Evolutionary conservation across 2,329 filamentous ascomycete genomes (phyloP).

Genomic region (Tolypocladium cylindrosporum): DNA sequence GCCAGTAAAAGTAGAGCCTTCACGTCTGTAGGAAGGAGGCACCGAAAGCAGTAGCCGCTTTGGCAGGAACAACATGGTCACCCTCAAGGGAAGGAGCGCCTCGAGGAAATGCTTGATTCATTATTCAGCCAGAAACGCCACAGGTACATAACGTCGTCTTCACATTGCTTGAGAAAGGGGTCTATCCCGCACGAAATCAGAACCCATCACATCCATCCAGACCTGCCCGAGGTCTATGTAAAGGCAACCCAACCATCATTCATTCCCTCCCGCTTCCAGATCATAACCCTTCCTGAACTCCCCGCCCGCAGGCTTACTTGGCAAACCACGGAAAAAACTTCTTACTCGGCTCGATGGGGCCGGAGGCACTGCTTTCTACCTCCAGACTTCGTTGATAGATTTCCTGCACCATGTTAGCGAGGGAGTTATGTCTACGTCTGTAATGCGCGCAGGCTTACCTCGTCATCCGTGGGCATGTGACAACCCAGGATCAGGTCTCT

Average conservation of each 20-base stretch:
- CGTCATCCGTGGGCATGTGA: constrained; percentile 74
- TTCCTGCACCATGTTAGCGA: constrained; percentile 32
- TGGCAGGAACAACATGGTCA: not conserved
- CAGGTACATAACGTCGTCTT: not conserved
- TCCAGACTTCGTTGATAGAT: constrained; percentile 53
- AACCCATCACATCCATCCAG: constrained; percentile 1
- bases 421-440: not conserved
- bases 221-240: constrained; percentile 2
- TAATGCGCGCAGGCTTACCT: constrained; percentile 49
- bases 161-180: not conserved
- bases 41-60: not conserved
- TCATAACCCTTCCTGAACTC: constrained; percentile 13
- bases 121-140: not conserved
- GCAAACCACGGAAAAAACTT: constrained; percentile 61
- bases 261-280: not conserved
- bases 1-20: not conserved
- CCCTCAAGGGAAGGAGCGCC: not conserved
- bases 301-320: constrained; percentile 26
- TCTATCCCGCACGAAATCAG: not conserved
- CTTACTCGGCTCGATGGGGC: constrained; percentile 38
- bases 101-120: not conserved
- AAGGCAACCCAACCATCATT: constrained; percentile 1
- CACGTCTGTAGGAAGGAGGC: not conserved
- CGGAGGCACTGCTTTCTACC: constrained; percentile 41
- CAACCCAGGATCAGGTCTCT: constrained; percentile 72